These are phyloP conservation scores for Pyricularia grisea DNA, from an alignment of 2,329 filamentous ascomycete genomes.

Conservation along the genomic window DNA sequence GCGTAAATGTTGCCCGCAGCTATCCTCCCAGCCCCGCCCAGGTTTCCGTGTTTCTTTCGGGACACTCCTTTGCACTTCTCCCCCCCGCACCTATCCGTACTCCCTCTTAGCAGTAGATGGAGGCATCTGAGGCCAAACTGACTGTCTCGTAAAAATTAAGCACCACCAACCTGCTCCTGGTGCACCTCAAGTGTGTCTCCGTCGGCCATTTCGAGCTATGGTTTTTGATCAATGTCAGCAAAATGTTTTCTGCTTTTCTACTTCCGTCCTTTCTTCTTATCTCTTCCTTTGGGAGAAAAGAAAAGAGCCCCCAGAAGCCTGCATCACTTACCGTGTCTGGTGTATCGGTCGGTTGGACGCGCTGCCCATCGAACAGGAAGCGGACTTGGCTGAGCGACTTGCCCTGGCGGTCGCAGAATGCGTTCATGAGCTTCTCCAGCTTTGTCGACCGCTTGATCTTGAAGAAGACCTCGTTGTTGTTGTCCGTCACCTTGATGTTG, in stretches of 20 bases:
- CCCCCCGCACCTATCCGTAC: background rate
- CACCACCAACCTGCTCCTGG: conserved; percentile 86
- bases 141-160: background rate
- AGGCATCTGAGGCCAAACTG: background rate
- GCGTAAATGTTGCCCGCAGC: background rate
- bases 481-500: conserved; percentile 98
- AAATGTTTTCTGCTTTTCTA: background rate
- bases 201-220: conserved; percentile 89
- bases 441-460: conserved; percentile 98
- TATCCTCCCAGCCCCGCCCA: background rate
- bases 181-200: conserved; percentile 95
- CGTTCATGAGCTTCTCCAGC: conserved; percentile 96
- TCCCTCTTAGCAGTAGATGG: background rate
- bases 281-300: background rate
- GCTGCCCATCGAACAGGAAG: conserved; percentile 92
- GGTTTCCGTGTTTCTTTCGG: background rate
- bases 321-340: conserved; percentile 71
- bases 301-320: no score
- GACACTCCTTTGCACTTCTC: background rate
- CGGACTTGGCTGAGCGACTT: conserved; percentile 78
- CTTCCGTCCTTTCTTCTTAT: background rate
- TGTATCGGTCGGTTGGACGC: conserved; percentile 81
- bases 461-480: conserved; percentile 99
- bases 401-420: conserved; percentile 93
- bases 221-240: background rate